Evolutionary conservation across 2,329 filamentous ascomycete genomes (phyloP).

Genomic region (Trematosphaeria pertusa): DNA sequence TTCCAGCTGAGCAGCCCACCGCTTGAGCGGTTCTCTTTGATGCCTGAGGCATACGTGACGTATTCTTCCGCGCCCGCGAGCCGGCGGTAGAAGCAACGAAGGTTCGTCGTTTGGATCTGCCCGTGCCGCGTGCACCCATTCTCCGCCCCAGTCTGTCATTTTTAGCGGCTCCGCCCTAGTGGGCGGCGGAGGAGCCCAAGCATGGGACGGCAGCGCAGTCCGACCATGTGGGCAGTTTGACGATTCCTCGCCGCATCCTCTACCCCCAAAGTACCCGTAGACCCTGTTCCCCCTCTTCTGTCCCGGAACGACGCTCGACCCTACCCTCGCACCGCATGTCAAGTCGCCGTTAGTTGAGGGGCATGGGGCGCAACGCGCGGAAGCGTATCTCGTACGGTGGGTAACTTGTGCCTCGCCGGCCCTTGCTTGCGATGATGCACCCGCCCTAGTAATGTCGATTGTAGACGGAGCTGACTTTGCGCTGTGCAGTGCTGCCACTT

Average conservation of each 20-base stretch:
- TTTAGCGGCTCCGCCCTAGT: constrained; percentile 2
- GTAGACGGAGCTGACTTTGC: constrained; percentile 20
- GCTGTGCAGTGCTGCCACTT: constrained; percentile 69
- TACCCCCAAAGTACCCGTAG: neutral
- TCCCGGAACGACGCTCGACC: neutral
- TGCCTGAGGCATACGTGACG: constrained; percentile 5
- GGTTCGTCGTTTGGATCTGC: constrained; percentile 1
- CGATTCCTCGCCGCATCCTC: neutral
- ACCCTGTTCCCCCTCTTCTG: neutral
- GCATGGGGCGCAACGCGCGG: constrained; percentile 60
- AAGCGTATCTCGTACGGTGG: constrained; percentile 62
- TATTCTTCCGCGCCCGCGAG: neutral
- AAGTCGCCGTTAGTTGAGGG: constrained; percentile 21
- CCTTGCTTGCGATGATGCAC: constrained; percentile 16
- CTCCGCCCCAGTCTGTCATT: constrained; percentile 5
- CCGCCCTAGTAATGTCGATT: constrained; percentile 8
- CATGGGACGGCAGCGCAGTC: neutral
- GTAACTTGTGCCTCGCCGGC: constrained; percentile 20
- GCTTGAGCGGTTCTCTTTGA: constrained; percentile 1
- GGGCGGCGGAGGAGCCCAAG: neutral
- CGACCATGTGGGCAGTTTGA: neutral
- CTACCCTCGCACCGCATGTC: constrained; percentile 27
- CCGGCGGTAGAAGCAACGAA: neutral
- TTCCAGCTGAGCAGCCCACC: neutral
- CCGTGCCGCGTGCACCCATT: neutral